Base-by-base conservation (phyloP, 805 yeast species). In the Torulaspora indica region DNA sequence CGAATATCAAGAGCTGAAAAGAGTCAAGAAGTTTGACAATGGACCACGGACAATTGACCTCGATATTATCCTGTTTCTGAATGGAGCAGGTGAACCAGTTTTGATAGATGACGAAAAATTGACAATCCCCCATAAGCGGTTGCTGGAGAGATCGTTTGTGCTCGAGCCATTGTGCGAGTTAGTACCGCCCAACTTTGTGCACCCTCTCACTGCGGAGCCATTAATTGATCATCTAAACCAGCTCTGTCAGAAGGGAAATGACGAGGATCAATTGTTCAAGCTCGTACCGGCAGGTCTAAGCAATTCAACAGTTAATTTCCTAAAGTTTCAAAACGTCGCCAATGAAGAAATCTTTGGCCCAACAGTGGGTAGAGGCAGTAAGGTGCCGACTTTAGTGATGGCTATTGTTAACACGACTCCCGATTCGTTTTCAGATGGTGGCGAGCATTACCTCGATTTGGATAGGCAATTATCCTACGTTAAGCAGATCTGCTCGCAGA, bases 371-470 rank as follows among this genome's bases (percentile, higher is more conserved):
- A 42, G 51, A 6, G 35, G 27, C 5, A 52, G 56, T 1, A 40
- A 52, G 4, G 56, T 61, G 0, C 56, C 64, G 1, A 87, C 97
- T 0, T 66, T 73, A 40, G 60, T 89, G 35, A 93, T 93, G 98
- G 93, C 88, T 1, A 82, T 93, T 38, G 65, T 93, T 51, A 93
- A 93, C 57, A 75, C 84, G 15, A 93, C 98, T 0, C 96, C 97
- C 0, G 97, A 93, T 64, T 89, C 96, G 1, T 93, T 93, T 61
- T 85, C 95, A 35, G 98, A 93, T 64, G 98, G 96, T 2, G 88
- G 93, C 1, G 58, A 58, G 13, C 27, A 47, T 13, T 49, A 39
- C 32, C 56, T 69, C 1, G 58, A 69, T 5, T 29, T 72, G 0
- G 73, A 66, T 0, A 63, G 65, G 8, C 71, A 80, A 1, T 58